A percentile compares a stretch with the other conserved stretches of the same genome.
phyloP scores from a whole-genome alignment of 805 yeast species.

The Saturnispora silvae region DNA sequence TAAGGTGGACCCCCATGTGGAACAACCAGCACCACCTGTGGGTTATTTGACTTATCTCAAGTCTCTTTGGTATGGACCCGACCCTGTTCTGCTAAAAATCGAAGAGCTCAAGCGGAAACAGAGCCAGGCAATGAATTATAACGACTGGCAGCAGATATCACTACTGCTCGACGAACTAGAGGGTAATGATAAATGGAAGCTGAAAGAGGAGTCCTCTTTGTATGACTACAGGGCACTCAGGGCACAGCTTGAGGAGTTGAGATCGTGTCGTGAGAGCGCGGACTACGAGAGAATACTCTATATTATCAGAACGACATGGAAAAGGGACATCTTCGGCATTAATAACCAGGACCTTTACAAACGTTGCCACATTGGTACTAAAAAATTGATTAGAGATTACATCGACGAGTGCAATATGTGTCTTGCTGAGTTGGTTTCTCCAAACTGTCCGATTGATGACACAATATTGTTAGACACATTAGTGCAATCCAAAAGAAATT shows the following conservation, averaged over 20 bases:
- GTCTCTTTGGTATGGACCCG: neutral
- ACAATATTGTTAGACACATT: conserved; percentile 64
- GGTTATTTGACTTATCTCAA: neutral
- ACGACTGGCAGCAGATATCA: conserved; percentile 61
- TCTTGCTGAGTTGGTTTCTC: conserved; percentile 31
- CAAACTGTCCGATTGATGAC: conserved; percentile 44
- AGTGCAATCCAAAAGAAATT: conserved; percentile 79
- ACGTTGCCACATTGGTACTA: conserved; percentile 80
- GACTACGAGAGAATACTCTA: conserved; percentile 58
- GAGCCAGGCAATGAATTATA: conserved; percentile 34
- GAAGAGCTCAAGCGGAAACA: conserved; percentile 21
- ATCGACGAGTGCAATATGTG: conserved; percentile 59
- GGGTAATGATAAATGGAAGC: conserved; percentile 67
- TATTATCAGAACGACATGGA: conserved; percentile 74
- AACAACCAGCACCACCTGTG: neutral
- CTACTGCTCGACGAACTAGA: conserved; percentile 51
- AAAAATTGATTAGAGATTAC: conserved; percentile 71
- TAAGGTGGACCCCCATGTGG: conserved; percentile 1
- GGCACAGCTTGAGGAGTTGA: conserved; percentile 43
- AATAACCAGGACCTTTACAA: conserved; percentile 71
- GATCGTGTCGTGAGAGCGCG: conserved; percentile 42
- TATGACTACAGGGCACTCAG: conserved; percentile 64
- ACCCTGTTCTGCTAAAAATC: neutral
- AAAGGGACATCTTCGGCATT: conserved; percentile 76
- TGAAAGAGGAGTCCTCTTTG: conserved; percentile 43